These are phyloP conservation scores for Closterium sp. DNA, from an alignment of 139 green algal species.

Conservation along the genomic window DNA sequence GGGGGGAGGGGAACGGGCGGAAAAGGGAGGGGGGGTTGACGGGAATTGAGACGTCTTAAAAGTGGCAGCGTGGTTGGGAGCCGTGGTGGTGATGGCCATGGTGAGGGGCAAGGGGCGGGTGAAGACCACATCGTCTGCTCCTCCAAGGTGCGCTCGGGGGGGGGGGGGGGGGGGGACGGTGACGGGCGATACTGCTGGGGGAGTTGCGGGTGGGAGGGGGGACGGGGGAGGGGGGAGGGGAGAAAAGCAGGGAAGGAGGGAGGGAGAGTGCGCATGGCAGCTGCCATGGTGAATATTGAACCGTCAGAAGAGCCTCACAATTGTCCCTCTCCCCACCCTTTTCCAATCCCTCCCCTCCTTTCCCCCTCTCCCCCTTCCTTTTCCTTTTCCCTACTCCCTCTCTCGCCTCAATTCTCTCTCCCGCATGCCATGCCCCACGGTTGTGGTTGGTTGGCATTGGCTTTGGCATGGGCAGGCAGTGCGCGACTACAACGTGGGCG, in stretches of 20 bases:
- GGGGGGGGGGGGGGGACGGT: conserved; percentile 41
- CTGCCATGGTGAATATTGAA: too few relatives aligned
- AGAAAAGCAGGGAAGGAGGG: neutral
- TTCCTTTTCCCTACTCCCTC: neutral
- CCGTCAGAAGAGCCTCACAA: too few relatives aligned
- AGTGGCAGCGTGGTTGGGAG: conserved; percentile 67
- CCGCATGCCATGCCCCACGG: too few relatives aligned
- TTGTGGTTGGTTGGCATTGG: too few relatives aligned
- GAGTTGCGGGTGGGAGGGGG: neutral
- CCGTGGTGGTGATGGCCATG: conserved; percentile 53
- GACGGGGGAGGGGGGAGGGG: neutral
- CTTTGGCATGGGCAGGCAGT: conserved; percentile 54
- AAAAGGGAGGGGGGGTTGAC: neutral
- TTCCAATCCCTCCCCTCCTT: too few relatives aligned
- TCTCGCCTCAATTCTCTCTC: too few relatives aligned
- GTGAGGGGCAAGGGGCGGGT: conserved; percentile 54
- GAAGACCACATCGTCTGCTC: conserved; percentile 44
- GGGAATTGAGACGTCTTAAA: neutral
- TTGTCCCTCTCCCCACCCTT: too few relatives aligned
- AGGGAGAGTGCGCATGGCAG: neutral
- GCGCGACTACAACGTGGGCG: conserved; percentile 73
- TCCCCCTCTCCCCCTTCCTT: too few relatives aligned
- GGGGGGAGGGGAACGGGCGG: conserved; percentile 42
- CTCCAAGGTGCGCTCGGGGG: conserved; percentile 46
- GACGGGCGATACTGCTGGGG: conserved; percentile 44